These are phyloP conservation scores for Apiotrichum montevideense DNA, from an alignment of 1,284 basidiomycete genomes.

Conservation along the genomic window DNA sequence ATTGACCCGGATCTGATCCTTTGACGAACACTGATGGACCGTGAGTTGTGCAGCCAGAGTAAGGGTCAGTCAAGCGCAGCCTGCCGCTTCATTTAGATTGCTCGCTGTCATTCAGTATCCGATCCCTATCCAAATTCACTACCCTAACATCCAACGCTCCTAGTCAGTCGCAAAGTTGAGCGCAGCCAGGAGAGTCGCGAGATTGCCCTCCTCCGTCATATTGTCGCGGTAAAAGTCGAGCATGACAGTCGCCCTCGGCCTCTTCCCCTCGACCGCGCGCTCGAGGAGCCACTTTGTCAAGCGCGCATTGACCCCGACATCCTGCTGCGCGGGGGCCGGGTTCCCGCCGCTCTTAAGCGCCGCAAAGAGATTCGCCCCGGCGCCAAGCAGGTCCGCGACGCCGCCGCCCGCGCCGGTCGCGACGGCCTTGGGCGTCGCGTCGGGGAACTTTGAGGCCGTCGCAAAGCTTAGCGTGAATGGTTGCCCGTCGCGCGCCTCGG, in stretches of 20 bases:
- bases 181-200: constrained; percentile 11
- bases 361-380: constrained; percentile 2
- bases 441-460: constrained; percentile 68
- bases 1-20: too few relatives aligned
- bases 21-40: too few relatives aligned
- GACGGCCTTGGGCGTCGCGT: constrained; percentile 59
- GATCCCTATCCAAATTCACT: not conserved
- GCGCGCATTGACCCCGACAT: constrained; percentile 66
- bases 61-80: too few relatives aligned
- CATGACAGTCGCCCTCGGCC: constrained; percentile 31
- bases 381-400: constrained; percentile 3
- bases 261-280: constrained; percentile 21
- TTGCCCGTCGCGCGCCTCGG: constrained; percentile 1
- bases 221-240: constrained; percentile 39
- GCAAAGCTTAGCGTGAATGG: constrained; percentile 63
- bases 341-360: constrained; percentile 3
- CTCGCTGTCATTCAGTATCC: not conserved
- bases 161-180: constrained; percentile 15
- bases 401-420: constrained; percentile 49
- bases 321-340: not conserved
- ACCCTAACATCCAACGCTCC: not conserved
- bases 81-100: not conserved
- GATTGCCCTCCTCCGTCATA: constrained; percentile 5
- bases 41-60: too few relatives aligned
- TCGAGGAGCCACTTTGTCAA: constrained; percentile 63